Evolutionary conservation across 768 basidiomycete species (phyloP), one percentile per base, ranked within the genome.

Genomic region (Tylopilus sp.): DNA sequence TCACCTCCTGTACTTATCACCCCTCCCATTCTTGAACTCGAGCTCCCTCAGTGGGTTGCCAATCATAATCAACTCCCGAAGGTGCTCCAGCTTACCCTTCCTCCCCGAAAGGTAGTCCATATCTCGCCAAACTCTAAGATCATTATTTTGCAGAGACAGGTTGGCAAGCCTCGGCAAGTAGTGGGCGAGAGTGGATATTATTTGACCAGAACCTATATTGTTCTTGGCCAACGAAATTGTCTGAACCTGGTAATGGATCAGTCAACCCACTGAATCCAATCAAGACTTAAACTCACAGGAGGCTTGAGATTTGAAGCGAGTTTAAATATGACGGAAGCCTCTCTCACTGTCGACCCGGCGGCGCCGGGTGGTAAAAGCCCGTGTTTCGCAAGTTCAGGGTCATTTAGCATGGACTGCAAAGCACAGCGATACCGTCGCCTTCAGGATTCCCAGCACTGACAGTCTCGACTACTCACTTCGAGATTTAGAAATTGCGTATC

Each of bases 301-400:
- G 93, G 92, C 57, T 81, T 82, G 47, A 94, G 79, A 58, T 86
- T 79, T 18, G 80, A 77, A 1, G 93, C 91, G 11, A 95, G 75
- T 68, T 94, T 94, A 76, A 94, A 94, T 40, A 98, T 83, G 10
- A 95, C 92, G 6, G 86, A 80, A 0, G 87, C 83, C 60, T 90
- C 87, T 53, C 76, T 80, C 20, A 70, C 64, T 22, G 79, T 75
- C 28, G 87, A 82, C 10, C 85, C 81, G 26, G 78, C 76, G 22
- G 73, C 72, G 7, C 91, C 91, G 3, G 91, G 92, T 2, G 86
- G 80, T 25, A 75, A 61, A 25, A 97, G 73, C 40, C 82, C 79
- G 59, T 91, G 70, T 62, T 83, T 86, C 66, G 80, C 81, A 54
- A 97, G 73, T 48, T 85, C 73, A 36, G 85, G 80, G 65, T 97